A percentile compares a stretch with the other conserved stretches of the same genome.
Evolutionary conservation across 257 asterid genomes (phyloP).

Genomic region (Ilex asprella): DNA sequence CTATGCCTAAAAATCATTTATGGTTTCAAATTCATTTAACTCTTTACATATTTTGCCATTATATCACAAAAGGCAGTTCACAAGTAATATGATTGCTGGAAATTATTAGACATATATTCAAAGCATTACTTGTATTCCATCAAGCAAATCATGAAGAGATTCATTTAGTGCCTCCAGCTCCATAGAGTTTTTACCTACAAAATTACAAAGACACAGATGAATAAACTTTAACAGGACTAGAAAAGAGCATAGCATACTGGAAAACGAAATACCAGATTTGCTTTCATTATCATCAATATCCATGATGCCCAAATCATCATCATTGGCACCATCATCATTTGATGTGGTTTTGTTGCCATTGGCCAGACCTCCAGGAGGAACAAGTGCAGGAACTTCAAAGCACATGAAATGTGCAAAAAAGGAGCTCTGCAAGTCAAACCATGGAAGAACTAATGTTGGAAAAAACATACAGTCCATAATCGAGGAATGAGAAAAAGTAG

Average conservation of each 20-base stretch:
- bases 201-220: slow-evolving; percentile 10
- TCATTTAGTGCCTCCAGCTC: slow-evolving; percentile 79
- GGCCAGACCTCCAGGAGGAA: slow-evolving; percentile 44
- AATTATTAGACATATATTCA: background rate
- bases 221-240: slow-evolving; percentile 14
- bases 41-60: too few relatives aligned
- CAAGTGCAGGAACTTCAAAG: slow-evolving; percentile 83
- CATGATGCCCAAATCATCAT: slow-evolving; percentile 69
- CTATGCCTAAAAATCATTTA: too few relatives aligned
- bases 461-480: background rate
- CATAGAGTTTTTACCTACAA: slow-evolving; percentile 44
- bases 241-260: slow-evolving; percentile 5
- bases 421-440: slow-evolving; percentile 57
- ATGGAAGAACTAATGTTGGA: slow-evolving; percentile 7
- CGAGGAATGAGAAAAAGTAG: slow-evolving; percentile 11
- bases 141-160: slow-evolving; percentile 85
- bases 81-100: too few relatives aligned
- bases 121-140: slow-evolving; percentile 77
- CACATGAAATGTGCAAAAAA: slow-evolving; percentile 97
- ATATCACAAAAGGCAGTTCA: too few relatives aligned
- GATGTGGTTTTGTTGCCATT: slow-evolving; percentile 45
- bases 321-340: slow-evolving; percentile 34
- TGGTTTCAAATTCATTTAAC: too few relatives aligned
- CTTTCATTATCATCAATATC: slow-evolving; percentile 45
- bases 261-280: slow-evolving; percentile 38